These are phyloP conservation scores for Bipolaris zeicola DNA, from an alignment of 2,329 filamentous ascomycete species.

Conservation along the genomic window DNA sequence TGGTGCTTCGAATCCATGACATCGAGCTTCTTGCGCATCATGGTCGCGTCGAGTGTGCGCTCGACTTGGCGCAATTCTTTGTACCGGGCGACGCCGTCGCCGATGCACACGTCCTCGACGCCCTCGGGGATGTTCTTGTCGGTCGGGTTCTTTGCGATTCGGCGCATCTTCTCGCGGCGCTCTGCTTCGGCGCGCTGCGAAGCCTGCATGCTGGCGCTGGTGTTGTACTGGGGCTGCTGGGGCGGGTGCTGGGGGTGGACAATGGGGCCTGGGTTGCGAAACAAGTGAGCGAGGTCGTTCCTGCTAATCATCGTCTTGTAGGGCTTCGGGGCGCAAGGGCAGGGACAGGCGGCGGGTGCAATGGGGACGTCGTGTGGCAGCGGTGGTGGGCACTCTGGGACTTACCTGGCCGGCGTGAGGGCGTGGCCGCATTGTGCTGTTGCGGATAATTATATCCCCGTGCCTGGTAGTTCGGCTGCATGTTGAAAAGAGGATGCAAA, in stretches of 20 bases:
- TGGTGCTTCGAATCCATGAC: conserved; percentile 81
- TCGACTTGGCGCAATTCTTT: conserved; percentile 84
- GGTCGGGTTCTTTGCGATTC: conserved; percentile 85
- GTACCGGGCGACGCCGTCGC: conserved; percentile 82
- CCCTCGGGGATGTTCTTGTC: conserved; percentile 95
- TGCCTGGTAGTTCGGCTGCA: conserved; percentile 51
- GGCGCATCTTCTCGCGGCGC: conserved; percentile 72
- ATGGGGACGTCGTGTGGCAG: conserved; percentile 17
- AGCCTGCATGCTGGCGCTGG: conserved; percentile 48
- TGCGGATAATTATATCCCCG: conserved; percentile 53
- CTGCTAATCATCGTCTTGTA: conserved; percentile 51
- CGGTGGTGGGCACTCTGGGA: conserved; percentile 22
- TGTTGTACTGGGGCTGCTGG: conserved; percentile 53
- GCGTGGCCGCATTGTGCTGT: conserved; percentile 40
- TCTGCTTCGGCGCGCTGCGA: conserved; percentile 54
- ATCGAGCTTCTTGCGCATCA: conserved; percentile 92
- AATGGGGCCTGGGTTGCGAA: conserved; percentile 54
- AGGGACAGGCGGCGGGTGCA: conserved; percentile 14
- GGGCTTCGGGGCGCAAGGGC: conserved; percentile 9
- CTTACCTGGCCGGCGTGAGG: conserved; percentile 53
- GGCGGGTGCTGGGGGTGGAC: conserved; percentile 55
- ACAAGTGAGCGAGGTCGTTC: conserved; percentile 56
- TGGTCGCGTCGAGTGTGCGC: conserved; percentile 84
- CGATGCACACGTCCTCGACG: conserved; percentile 77
- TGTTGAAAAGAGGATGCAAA: conserved; percentile 37